A percentile compares a stretch with the other conserved stretches of the same genome.
These are phyloP conservation scores for Xerocomellus amylosporus DNA, from an alignment of 768 basidiomycete species.

Conservation along the genomic window DNA sequence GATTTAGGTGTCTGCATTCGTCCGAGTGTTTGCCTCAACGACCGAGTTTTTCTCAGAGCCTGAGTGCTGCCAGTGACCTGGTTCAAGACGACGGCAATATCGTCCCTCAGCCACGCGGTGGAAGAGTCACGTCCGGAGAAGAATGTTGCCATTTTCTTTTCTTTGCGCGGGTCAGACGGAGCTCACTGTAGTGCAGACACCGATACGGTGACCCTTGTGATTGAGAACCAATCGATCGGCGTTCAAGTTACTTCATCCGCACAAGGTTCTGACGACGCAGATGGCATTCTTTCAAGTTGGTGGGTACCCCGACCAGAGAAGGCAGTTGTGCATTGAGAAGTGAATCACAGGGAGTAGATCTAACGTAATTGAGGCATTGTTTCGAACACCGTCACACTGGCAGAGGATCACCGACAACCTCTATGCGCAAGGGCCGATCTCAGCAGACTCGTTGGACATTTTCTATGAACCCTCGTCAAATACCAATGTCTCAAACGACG, in stretches of 20 bases:
- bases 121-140: too few relatives aligned
- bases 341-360: conserved; percentile 38
- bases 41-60: too few relatives aligned
- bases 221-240: conserved; percentile 47
- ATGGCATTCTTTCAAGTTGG: conserved; percentile 58
- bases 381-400: conserved; percentile 30
- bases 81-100: too few relatives aligned
- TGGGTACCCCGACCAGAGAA: conserved; percentile 10
- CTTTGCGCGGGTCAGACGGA: neutral
- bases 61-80: too few relatives aligned
- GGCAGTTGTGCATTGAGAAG: neutral
- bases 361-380: conserved; percentile 49
- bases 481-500: conserved; percentile 42
- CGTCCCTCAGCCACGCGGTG: too few relatives aligned
- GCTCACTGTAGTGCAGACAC: conserved; percentile 33
- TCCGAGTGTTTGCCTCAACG: too few relatives aligned
- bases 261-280: conserved; percentile 44
- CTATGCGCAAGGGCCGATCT: conserved; percentile 42
- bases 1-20: too few relatives aligned
- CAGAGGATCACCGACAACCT: conserved; percentile 54
- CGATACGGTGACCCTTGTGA: conserved; percentile 49
- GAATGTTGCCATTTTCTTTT: conserved; percentile 39
- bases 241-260: conserved; percentile 44
- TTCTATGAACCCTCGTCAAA: conserved; percentile 49
- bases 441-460: conserved; percentile 46